These are phyloP conservation scores for Sechiopsis laciniata DNA, from an alignment of 306 rosid genomes.

Conservation along the genomic window DNA sequence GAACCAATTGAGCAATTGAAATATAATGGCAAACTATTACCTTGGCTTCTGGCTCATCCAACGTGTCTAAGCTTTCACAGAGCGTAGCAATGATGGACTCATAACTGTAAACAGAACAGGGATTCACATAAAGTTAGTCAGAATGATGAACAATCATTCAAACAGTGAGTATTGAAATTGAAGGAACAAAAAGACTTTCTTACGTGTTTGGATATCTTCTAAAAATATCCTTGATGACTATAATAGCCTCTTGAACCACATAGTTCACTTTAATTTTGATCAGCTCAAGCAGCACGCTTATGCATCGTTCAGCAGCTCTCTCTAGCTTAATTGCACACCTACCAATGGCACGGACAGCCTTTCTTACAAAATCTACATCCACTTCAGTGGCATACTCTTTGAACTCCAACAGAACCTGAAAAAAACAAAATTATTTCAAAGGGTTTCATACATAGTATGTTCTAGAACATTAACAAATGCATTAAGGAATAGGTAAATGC, in stretches of 20 bases:
- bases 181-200: constrained; percentile 19
- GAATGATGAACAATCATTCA: constrained; percentile 22
- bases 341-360: constrained; percentile 99
- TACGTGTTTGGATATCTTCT: constrained; percentile 99
- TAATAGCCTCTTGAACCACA: constrained; percentile 99
- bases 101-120: constrained; percentile 43
- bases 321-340: constrained; percentile 98
- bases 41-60: constrained; percentile 99
- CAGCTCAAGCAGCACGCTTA: constrained; percentile 95
- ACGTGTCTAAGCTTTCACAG: constrained; percentile 92
- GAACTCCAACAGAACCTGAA: constrained; percentile 89
- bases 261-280: constrained; percentile 98
- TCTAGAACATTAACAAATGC: not conserved
- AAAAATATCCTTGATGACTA: constrained; percentile 97
- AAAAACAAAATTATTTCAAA: constrained; percentile 26
- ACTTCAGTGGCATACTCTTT: constrained; percentile 99
- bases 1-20: constrained; percentile 1
- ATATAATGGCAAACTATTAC: constrained; percentile 36
- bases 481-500: constrained; percentile 12
- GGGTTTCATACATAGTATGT: not conserved
- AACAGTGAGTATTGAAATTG: not conserved
- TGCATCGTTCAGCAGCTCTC: constrained; percentile 99
- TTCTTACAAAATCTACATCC: constrained; percentile 94
- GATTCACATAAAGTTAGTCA: constrained; percentile 22
- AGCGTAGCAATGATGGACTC: constrained; percentile 99